A percentile compares a stretch with the other conserved stretches of the same genome.
Evolutionary conservation across 2,329 filamentous ascomycete genomes (phyloP).

Genomic region (Dryadomyces quercivorus): DNA sequence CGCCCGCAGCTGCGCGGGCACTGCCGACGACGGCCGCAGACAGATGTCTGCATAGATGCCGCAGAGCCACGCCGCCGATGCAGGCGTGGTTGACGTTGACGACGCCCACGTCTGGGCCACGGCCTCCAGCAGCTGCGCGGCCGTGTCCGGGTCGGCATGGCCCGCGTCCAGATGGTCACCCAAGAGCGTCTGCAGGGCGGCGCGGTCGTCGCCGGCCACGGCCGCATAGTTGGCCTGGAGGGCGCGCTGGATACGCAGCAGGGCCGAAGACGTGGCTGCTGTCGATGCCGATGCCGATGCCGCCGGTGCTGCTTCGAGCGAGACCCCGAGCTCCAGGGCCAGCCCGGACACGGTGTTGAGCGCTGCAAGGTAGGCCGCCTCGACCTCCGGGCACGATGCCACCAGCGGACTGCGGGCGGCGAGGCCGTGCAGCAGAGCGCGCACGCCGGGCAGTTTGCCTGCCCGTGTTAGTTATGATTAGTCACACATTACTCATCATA

Average conservation of each 20-base stretch:
- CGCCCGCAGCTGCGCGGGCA: constrained; percentile 31
- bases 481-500: not conserved
- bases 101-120: constrained; percentile 19
- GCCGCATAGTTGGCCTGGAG: constrained; percentile 25
- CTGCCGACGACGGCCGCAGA: constrained; percentile 16
- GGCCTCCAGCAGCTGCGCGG: constrained; percentile 27
- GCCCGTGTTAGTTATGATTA: not conserved
- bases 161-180: constrained; percentile 19
- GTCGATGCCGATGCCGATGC: not conserved
- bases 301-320: not conserved
- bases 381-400: constrained; percentile 24
- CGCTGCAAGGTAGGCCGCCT: constrained; percentile 33
- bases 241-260: constrained; percentile 26
- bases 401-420: constrained; percentile 6
- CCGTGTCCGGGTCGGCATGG: constrained; percentile 26
- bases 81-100: constrained; percentile 4
- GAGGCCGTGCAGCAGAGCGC: constrained; percentile 4
- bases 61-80: constrained; percentile 22
- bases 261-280: constrained; percentile 15
- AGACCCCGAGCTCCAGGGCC: not conserved
- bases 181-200: constrained; percentile 19
- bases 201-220: constrained; percentile 8
- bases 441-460: constrained; percentile 3
- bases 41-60: constrained; percentile 31
- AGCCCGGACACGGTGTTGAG: constrained; percentile 26